Conservation (phyloP, 371 early-diverging fungal species). For the Lichtheimia hyalospora region DNA sequence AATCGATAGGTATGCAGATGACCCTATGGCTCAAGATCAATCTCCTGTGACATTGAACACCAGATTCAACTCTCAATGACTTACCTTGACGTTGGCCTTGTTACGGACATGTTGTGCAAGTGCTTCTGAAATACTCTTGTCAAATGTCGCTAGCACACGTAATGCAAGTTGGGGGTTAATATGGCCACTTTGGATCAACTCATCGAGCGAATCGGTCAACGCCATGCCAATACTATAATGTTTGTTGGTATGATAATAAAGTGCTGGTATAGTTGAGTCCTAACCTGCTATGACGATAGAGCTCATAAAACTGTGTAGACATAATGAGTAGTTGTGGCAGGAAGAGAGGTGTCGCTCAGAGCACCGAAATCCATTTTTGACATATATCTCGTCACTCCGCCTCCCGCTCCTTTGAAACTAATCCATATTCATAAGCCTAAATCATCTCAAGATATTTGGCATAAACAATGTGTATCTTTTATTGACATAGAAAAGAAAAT, state of each 20-base stretch:
- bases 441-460: too few species aligned
- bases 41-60: too few species aligned
- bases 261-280: not conserved
- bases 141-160: conserved; percentile 83
- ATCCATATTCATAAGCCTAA: too few species aligned
- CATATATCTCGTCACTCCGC: too few species aligned
- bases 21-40: conserved; percentile 50
- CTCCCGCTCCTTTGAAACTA: too few species aligned
- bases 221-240: conserved; percentile 79
- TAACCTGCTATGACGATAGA: conserved; percentile 52
- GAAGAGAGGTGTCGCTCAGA: too few species aligned
- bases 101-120: conserved; percentile 46
- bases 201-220: conserved; percentile 94
- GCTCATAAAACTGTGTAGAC: conserved; percentile 40
- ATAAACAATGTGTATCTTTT: too few species aligned
- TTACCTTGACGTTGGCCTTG: conserved; percentile 47
- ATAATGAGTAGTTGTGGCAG: too few species aligned
- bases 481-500: too few species aligned
- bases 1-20: conserved; percentile 89
- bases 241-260: not conserved
- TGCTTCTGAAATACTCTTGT: conserved; percentile 47
- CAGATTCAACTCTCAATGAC: too few species aligned
- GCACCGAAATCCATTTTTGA: too few species aligned
- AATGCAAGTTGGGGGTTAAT: conserved; percentile 94
- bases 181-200: conserved; percentile 85